phyloP scores from a whole-genome alignment of 345 rosid species.

The Microcos paniculata region DNA sequence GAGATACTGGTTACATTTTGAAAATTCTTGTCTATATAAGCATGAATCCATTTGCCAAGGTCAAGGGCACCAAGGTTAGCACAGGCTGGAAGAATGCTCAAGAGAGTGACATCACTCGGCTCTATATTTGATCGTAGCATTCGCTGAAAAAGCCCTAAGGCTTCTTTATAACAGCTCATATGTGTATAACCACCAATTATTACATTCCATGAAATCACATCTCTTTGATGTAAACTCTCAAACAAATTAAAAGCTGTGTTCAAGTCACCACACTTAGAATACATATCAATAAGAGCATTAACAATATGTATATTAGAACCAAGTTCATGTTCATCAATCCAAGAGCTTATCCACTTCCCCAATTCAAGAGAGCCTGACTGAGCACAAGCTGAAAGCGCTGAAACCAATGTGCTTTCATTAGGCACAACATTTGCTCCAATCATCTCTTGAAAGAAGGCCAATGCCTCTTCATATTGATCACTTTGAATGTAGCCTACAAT shows the following conservation, averaged over 20 bases:
- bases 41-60: constrained; percentile 70
- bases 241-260: constrained; percentile 45
- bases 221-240: constrained; percentile 35
- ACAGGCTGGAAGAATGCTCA: constrained; percentile 62
- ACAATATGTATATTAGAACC: constrained; percentile 42
- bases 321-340: constrained; percentile 44
- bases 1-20: constrained; percentile 22
- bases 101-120: constrained; percentile 57
- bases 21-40: constrained; percentile 45
- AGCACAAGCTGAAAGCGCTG: constrained; percentile 69
- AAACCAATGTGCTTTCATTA: constrained; percentile 61
- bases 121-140: constrained; percentile 44
- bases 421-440: constrained; percentile 37
- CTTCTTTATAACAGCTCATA: constrained; percentile 44
- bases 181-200: constrained; percentile 60
- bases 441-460: constrained; percentile 56
- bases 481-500: constrained; percentile 46
- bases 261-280: constrained; percentile 56
- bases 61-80: constrained; percentile 59
- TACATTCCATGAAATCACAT: constrained; percentile 66
- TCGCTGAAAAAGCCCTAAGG: constrained; percentile 47
- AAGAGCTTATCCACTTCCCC: constrained; percentile 52
- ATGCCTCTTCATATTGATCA: constrained; percentile 50
- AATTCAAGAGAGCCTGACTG: constrained; percentile 45
- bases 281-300: constrained; percentile 71